Base-by-base conservation (phyloP, 768 basidiomycete species). In the Mycena amicta region DNA sequence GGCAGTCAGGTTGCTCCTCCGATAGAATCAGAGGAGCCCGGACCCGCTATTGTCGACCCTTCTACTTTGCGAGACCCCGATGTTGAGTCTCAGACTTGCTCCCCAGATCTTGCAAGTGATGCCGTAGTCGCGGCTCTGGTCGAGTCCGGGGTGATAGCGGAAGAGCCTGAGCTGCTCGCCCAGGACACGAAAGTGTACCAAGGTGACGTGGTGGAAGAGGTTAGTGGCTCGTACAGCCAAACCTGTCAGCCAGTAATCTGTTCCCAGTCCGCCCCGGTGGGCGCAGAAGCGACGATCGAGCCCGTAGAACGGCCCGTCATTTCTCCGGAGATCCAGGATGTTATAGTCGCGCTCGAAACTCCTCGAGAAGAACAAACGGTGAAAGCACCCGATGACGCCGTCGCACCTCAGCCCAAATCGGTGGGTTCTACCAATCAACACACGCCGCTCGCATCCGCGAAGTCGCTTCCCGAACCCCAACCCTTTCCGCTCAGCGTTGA, bases 41-140 rank as follows among this genome's bases (percentile, higher is more conserved):
- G 4, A 23, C 50, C 56, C 18, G 56, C 23, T 5, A 40, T 55
- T n/a, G 62, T 64, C 11, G 62, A 64, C 56, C 62, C 59, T 1
- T 30, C 62, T 6, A 57, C 62, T 1, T 55, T 66, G 15, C 59
- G 63, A 22, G 65, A 53, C 41, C 59, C 60, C 1, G 59, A 57
- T 52, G 33, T 62, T 43, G 64, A 68, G n/a, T 52, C 57, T 28
- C 55, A 52, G 46, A 27, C 47, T 49, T 12, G 47, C 6, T 57
- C 64, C 4, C 50, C 49, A 3, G 64, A 60, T 46, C 46, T 56
- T 49, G 51, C 43, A 22, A 60, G 59, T 43, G 59, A 60, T 20
- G 59, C 55, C 27, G 56, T 66, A 31, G 62, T 61, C 33, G 61
- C 58, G 15, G 65, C 58, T 23, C 37, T 60, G 41, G 59, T 60